Base-by-base conservation (phyloP, 805 yeast genomes). In the Starmerella etchellsii region DNA sequence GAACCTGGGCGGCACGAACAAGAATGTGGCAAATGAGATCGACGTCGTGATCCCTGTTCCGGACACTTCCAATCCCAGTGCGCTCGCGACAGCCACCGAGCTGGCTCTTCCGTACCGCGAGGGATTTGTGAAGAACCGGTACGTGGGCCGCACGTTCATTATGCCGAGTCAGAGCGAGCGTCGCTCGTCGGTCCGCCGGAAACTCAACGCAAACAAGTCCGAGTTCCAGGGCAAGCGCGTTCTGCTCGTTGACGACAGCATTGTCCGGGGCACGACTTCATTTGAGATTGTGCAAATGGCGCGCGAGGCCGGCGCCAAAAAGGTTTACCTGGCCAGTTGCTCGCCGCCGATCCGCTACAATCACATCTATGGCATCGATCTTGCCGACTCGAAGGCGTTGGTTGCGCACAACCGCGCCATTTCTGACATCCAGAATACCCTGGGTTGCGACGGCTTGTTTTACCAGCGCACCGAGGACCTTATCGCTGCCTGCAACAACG, bases 41-140 rank as follows among this genome's bases (percentile, higher is more conserved):
- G 98, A 91, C 55, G 98, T 88, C 35, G 94, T 91, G 29, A 83
- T 91, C 43, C 96, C 98, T 2, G 98, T 91, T 13, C 98, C 98
- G 10, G 98, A 91, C 60, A 91, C 98, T 7, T 78, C 97, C n/a
- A 74, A 97, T 62, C 87, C 93, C 32, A 78, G 95, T 19, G 97
- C 97, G 1, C 63, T 87, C 46, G 91, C 91, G 58, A 80, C 94
- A 62, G 88, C 97, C 1, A 87, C 81, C 28, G 68, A 76, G 36
- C 68, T 91, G 48, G 72, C 75, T 35, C 58, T 84, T 16, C 93
- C 94, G 16, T 91, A 84, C 64, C 74, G 98, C 57, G 98, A 91
- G 65, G 98, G 96, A 21, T 91, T 91, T 58, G 93, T 91, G 48
- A 91, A 91, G 62, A 91, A 91, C 66, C 73, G 96, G 54, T 91